Base-by-base conservation (phyloP, 805 yeast species). In the Pichia sporocuriosa region DNA sequence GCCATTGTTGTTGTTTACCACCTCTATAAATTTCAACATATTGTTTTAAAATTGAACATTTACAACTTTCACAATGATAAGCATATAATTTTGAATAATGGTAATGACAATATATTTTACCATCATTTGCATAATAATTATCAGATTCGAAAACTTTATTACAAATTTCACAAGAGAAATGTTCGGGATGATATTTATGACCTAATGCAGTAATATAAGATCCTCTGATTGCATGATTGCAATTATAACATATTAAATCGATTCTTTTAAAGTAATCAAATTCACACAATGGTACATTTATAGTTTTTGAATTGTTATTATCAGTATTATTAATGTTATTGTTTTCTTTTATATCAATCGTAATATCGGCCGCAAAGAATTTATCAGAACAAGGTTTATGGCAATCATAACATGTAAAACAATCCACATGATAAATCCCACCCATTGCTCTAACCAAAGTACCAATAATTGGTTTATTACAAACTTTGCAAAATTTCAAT, bases 1-100 rank as follows among this genome's bases (percentile, higher is more conserved):
- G 99, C 99, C 99, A 93, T 58, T 87, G 95, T 60, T 89, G 95
- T 44, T 84, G 82, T 51, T 81, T 74, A 19, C 96, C 96, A 38
- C 96, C 96, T 51, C 93, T 73, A 46, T 79, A 85, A 34, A 90
- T 78, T 61, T 90, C 96, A 28, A 90, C 96, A 61, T 88, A 93
- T 58, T 93, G 97, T 57, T 88, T 88, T 28, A 94, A 75, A 39
- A 94, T 93, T 1, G 97, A 85, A 28, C 85, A 81, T 44, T 80
- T 74, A 65, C 99, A 93, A 25, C 97, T 96, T 65, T 86, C 94
- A 65, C 99, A 93, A 43, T 81, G 80, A 25, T 83, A 81, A 2
- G 97, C 96, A 59, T 80, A 82, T 37, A 77, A 66, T 49, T 80
- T 79, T n/a, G 96, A 80, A 58, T 87, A 93, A 62, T 93, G 97